phyloP scores from a whole-genome alignment of 352 stramenopile genomes.

The Phytopythium cucurbitacearum region DNA sequence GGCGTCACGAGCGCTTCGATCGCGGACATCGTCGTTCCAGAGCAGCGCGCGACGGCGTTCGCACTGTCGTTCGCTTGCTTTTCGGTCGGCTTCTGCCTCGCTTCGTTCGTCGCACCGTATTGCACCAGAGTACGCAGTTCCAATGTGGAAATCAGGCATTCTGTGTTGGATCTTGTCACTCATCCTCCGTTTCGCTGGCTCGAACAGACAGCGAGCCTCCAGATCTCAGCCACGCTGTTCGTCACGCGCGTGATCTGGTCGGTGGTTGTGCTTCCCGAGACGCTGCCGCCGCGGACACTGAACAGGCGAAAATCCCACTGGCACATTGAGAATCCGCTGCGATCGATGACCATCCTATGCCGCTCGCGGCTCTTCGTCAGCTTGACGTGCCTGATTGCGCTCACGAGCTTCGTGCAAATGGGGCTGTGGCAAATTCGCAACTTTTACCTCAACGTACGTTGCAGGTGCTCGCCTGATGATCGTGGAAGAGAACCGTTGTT shows the following conservation, averaged over 20 bases:
- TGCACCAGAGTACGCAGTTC: conserved; percentile 33
- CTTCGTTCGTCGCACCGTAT: conserved; percentile 44
- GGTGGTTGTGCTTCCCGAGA: conserved; percentile 54
- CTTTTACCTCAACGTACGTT: conserved; percentile 68
- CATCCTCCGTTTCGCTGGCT: background rate
- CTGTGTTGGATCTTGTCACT: conserved; percentile 1
- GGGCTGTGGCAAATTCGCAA: conserved; percentile 57
- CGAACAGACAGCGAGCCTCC: conserved; percentile 38
- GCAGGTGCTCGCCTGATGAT: background rate
- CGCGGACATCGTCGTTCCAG: conserved; percentile 50
- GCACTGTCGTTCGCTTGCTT: conserved; percentile 50
- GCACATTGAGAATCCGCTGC: conserved; percentile 51
- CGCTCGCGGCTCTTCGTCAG: conserved; percentile 56
- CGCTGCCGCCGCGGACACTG: conserved; percentile 21
- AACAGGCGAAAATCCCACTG: conserved; percentile 12
- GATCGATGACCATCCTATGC: conserved; percentile 63
- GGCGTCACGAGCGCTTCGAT: conserved; percentile 55
- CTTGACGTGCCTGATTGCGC: conserved; percentile 57
- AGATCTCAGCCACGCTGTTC: conserved; percentile 40
- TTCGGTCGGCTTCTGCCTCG: conserved; percentile 53
- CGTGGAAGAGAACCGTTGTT: no score
- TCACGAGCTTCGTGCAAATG: conserved; percentile 62
- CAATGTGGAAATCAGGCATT: no score
- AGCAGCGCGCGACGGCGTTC: conserved; percentile 51
- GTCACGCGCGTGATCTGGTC: conserved; percentile 50